Conservation (phyloP, 2,329 filamentous ascomycete genomes). For the Penicillium sclerotiorum region DNA sequence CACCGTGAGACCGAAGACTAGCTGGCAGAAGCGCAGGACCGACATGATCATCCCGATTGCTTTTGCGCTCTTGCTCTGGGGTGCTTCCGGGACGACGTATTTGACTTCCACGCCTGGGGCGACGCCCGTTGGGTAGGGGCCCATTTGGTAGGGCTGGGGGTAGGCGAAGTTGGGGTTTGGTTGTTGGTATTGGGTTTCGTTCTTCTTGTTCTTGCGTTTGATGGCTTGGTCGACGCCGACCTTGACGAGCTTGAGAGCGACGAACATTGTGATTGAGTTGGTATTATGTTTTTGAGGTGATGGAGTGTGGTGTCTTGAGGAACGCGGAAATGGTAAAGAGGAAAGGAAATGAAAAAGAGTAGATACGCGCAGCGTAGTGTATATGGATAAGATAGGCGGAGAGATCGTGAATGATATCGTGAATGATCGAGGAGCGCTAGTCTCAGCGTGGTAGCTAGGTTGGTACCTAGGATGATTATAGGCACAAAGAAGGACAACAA, state of each 20-base stretch:
- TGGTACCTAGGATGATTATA: slow-evolving; percentile 15
- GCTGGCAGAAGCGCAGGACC: slow-evolving; percentile 71
- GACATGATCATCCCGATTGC: slow-evolving; percentile 24
- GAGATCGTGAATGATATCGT: not conserved
- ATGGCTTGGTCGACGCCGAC: slow-evolving; percentile 33
- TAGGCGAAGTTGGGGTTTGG: slow-evolving; percentile 14
- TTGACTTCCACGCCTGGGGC: slow-evolving; percentile 19
- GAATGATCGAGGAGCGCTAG: not conserved
- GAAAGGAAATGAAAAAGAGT: not conserved
- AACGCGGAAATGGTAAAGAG: not conserved
- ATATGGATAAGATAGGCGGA: not conserved
- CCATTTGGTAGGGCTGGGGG: slow-evolving; percentile 13
- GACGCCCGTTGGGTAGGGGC: slow-evolving; percentile 22
- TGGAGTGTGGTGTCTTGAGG: not conserved
- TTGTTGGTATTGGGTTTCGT: slow-evolving; percentile 21
- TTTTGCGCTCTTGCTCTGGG: slow-evolving; percentile 15
- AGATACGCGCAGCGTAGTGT: not conserved
- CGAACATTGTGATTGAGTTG: slow-evolving; percentile 14
- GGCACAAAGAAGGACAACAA: slow-evolving; percentile 8
- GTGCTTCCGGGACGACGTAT: slow-evolving; percentile 12
- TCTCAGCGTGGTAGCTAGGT: not conserved
- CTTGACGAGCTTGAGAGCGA: slow-evolving; percentile 32
- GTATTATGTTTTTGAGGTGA: not conserved
- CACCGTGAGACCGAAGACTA: slow-evolving; percentile 74
- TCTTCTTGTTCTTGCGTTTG: slow-evolving; percentile 34